Evolutionary conservation across 352 stramenopile species (phyloP).

Genomic region (Globisporangium cystogenes): DNA sequence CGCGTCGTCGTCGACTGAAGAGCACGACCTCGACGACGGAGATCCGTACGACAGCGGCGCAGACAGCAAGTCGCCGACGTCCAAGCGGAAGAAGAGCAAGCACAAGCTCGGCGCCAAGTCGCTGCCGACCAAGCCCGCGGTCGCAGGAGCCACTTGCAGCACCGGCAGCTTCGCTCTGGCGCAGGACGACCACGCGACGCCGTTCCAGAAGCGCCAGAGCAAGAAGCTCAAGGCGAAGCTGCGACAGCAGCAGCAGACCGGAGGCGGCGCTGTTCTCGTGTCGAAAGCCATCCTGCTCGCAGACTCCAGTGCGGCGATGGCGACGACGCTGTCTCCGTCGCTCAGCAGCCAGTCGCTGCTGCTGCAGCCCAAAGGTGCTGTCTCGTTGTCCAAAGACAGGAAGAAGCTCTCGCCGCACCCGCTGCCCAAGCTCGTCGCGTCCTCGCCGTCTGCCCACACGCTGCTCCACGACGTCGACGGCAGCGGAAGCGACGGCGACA

Average conservation of each 20-base stretch:
- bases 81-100: conserved; percentile 32
- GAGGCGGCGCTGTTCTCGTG: conserved; percentile 11
- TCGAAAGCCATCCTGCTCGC: conserved; percentile 49
- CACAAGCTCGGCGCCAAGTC: conserved; percentile 14
- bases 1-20: conserved; percentile 1
- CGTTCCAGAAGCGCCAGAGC: conserved; percentile 42
- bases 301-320: conserved; percentile 14
- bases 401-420: conserved; percentile 18
- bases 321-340: not conserved
- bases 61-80: conserved; percentile 23
- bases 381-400: conserved; percentile 18
- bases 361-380: conserved; percentile 16
- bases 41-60: conserved; percentile 10
- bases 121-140: conserved; percentile 4
- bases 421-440: conserved; percentile 35
- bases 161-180: conserved; percentile 2
- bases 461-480: conserved; percentile 9
- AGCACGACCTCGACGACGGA: conserved; percentile 4
- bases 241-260: conserved; percentile 19
- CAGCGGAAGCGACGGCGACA: conserved; percentile 13
- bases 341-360: not conserved
- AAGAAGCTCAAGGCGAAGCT: conserved; percentile 40
- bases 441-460: conserved; percentile 28
- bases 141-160: conserved; percentile 8
- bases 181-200: conserved; percentile 22